Base-by-base conservation (phyloP, 306 rosid genomes). In the Argentina anserina region DNA sequence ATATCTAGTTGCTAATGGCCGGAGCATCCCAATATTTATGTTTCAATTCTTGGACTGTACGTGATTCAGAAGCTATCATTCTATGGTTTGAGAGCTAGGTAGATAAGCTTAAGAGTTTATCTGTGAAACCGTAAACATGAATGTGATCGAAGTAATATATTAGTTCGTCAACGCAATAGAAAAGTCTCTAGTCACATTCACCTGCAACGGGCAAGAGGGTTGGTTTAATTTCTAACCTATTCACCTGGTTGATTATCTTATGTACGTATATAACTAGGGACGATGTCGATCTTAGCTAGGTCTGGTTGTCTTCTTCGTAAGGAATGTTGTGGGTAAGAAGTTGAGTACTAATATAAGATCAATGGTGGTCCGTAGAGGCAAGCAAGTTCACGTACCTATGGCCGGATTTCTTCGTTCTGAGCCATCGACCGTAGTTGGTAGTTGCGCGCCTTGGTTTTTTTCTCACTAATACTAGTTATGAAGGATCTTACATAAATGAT, bases 11-110 rank as follows among this genome's bases (percentile, higher is more conserved):
- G 65, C 37, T 25, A n/a, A n/a, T n/a, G n/a, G 9, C 55, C 25
- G 75, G 42, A 58, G 75, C 61, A 71, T 71, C 67, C 55, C 52
- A 53, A 37, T 34, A 34, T 31, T 36, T 70, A 53, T 36, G 5
- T 53, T 70, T 29, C 65, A 13, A 28, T 59, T 59, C 39, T 6
- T 29, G 39, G 39, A 59, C 21, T 59, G 65, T 17, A 28, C 25
- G 5, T 13, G 34, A 56, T 5, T 56, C 6, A 53, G 60, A 53
- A 52, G 21, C 58, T 50, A 3, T 53, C 23, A 23, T 6, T 23
- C 7, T n/a, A 21, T 50, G 55, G 55, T 49, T n/a, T 20, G 6
- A 7, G 20, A 49, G 23, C 55, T 20, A 18, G 55, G 20, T n/a
- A n/a, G 55, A 49, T n/a, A n/a, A 50, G 28, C 28, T n/a, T 25